Conservation (phyloP, 192 early-diverging fungal genomes). For the Backusella mclennaniae region DNA sequence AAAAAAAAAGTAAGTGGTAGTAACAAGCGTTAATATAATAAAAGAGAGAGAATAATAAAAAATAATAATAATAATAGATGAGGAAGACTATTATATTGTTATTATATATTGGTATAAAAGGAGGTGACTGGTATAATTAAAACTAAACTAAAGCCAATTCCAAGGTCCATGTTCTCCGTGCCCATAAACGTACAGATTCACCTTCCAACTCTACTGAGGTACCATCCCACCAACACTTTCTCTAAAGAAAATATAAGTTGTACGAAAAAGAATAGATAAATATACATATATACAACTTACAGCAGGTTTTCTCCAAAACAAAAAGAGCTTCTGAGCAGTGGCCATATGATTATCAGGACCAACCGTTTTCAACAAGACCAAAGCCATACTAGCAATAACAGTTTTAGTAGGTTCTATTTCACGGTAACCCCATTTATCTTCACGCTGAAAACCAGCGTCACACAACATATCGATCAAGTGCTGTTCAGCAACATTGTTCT, state of each 20-base stretch:
- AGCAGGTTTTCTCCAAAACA: conserved; percentile 83
- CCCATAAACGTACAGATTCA: conserved; percentile 66
- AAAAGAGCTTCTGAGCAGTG: conserved; percentile 76
- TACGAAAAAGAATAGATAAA: neutral
- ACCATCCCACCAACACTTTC: conserved; percentile 88
- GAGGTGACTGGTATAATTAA: neutral
- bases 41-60: neutral
- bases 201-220: conserved; percentile 58
- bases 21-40: neutral
- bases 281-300: conserved; percentile 32
- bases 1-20: neutral
- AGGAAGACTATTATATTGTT: neutral
- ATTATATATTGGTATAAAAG: conserved; percentile 11
- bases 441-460: conserved; percentile 68
- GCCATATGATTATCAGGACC: conserved; percentile 66
- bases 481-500: conserved; percentile 63
- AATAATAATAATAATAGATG: neutral
- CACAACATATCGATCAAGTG: conserved; percentile 86
- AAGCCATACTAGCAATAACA: conserved; percentile 65
- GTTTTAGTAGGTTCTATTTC: conserved; percentile 66
- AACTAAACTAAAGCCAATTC: conserved; percentile 66
- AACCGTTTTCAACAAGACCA: conserved; percentile 68
- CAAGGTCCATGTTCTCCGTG: conserved; percentile 76
- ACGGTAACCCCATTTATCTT: conserved; percentile 75
- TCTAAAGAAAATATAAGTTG: conserved; percentile 23